Percentiles rank a stretch among this genome's conserved stretches.
Evolutionary conservation across 2,329 filamentous ascomycete genomes (phyloP).

Genomic region (Penicillium sp.): DNA sequence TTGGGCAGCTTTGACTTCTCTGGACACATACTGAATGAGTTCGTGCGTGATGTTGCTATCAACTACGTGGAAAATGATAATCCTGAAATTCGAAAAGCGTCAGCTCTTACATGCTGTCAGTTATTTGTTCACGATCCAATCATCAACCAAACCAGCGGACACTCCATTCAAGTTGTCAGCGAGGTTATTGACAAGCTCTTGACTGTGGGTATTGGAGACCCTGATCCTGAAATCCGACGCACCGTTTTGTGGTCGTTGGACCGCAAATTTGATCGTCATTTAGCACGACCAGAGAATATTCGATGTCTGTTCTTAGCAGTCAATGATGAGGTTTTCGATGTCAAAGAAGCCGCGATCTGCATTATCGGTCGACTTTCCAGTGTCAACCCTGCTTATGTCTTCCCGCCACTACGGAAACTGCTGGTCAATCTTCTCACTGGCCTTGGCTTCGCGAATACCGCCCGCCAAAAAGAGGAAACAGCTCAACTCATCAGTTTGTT

Average conservation of each 20-base stretch:
- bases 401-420: conserved; percentile 90
- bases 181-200: conserved; percentile 97
- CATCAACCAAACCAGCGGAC: conserved; percentile 94
- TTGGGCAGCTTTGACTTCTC: conserved; percentile 97
- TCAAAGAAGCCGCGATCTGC: conserved; percentile 89
- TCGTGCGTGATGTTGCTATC: conserved; percentile 95
- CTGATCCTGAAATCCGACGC: conserved; percentile 80
- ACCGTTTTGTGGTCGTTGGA: conserved; percentile 89
- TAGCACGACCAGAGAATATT: conserved; percentile 98
- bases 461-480: conserved; percentile 93
- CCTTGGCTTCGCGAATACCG: conserved; percentile 91
- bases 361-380: conserved; percentile 91
- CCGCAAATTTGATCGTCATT: conserved; percentile 87
- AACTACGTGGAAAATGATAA: conserved; percentile 98
- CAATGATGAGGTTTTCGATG: conserved; percentile 90
- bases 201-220: conserved; percentile 90
- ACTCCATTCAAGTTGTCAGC: conserved; percentile 93
- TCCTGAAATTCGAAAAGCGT: conserved; percentile 86
- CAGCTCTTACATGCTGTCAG: conserved; percentile 94
- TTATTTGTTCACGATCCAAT: conserved; percentile 96
- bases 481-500: conserved; percentile 88
- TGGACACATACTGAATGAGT: conserved; percentile 90
- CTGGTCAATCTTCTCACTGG: conserved; percentile 95
- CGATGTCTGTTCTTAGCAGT: conserved; percentile 91
- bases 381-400: conserved; percentile 94